These are phyloP conservation scores for Phytophthora hibernalis DNA, from an alignment of 352 stramenopile genomes.

Conservation along the genomic window DNA sequence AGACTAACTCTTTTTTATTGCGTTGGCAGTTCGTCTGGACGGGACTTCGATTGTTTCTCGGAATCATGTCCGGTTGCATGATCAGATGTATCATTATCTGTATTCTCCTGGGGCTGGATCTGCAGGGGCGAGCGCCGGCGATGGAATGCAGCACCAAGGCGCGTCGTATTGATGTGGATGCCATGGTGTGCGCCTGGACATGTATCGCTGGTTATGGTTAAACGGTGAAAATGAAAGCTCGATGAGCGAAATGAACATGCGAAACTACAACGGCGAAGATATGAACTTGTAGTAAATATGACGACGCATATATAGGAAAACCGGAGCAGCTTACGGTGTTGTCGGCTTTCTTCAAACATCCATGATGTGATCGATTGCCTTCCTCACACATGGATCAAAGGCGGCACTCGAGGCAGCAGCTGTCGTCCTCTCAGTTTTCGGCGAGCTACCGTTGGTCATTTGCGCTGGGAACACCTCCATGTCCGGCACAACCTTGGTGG, in stretches of 20 bases:
- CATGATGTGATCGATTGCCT: slow-evolving; percentile 78
- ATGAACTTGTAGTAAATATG: slow-evolving; percentile 37
- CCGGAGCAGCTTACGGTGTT: too few relatives aligned
- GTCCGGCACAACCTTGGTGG: slow-evolving; percentile 47
- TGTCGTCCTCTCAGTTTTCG: slow-evolving; percentile 10
- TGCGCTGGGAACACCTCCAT: slow-evolving; percentile 31
- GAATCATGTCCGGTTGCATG: slow-evolving; percentile 92
- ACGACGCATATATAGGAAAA: slow-evolving; percentile 18
- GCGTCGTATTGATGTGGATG: slow-evolving; percentile 27
- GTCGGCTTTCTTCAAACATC: slow-evolving; percentile 32
- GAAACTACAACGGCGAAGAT: slow-evolving; percentile 4
- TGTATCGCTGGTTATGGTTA: background rate
- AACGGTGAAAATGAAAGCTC: background rate
- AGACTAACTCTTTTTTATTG: slow-evolving; percentile 3
- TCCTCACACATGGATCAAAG: slow-evolving; percentile 73
- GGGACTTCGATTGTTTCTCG: slow-evolving; percentile 84
- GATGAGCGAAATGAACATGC: background rate
- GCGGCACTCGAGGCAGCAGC: slow-evolving; percentile 23
- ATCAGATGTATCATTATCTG: slow-evolving; percentile 96
- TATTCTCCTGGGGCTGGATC: slow-evolving; percentile 50
- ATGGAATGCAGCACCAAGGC: slow-evolving; percentile 18
- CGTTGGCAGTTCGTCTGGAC: slow-evolving; percentile 80
- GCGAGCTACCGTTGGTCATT: slow-evolving; percentile 20
- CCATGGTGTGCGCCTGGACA: background rate
- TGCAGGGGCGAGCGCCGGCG: slow-evolving; percentile 5